Evolutionary conservation across 1,139 yeast species (phyloP).

Genomic region (Lodderomyces orthopsilosis): DNA sequence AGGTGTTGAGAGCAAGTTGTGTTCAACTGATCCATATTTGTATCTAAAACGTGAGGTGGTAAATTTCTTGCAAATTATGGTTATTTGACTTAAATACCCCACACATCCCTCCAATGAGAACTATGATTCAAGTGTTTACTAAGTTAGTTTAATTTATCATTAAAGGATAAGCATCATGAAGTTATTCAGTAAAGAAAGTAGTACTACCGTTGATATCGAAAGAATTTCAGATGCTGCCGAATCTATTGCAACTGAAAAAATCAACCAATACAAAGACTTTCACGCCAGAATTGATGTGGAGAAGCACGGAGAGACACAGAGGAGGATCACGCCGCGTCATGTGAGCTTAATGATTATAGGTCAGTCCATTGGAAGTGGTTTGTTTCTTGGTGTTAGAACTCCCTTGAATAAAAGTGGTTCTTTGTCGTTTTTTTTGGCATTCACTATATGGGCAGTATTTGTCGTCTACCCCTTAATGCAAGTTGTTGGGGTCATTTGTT

Average conservation of each 20-base stretch:
- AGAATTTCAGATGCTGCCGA: not conserved
- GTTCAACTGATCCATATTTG: not conserved
- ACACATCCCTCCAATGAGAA: not conserved
- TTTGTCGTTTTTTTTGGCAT: slow-evolving; percentile 36
- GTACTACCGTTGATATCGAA: not conserved
- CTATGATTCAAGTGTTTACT: no score
- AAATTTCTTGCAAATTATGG: not conserved
- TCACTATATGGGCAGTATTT: slow-evolving; percentile 31
- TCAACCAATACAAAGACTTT: not conserved
- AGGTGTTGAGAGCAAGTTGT: not conserved
- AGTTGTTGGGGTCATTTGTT: slow-evolving; percentile 40
- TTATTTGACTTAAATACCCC: not conserved
- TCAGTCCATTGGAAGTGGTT: slow-evolving; percentile 51
- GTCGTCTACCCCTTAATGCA: slow-evolving; percentile 43
- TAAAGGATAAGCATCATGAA: not conserved
- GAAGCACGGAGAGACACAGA: slow-evolving; percentile 34
- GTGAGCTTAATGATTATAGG: slow-evolving; percentile 50
- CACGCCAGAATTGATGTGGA: slow-evolving; percentile 21
- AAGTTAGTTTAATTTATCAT: no score
- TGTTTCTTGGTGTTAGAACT: slow-evolving; percentile 36
- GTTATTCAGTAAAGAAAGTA: not conserved
- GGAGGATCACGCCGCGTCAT: slow-evolving; percentile 42
- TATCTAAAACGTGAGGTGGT: not conserved
- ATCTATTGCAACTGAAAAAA: not conserved
- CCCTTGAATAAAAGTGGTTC: slow-evolving; percentile 38